These are phyloP conservation scores for Amanita subjunquillea DNA, from an alignment of 768 basidiomycete genomes.

Conservation along the genomic window DNA sequence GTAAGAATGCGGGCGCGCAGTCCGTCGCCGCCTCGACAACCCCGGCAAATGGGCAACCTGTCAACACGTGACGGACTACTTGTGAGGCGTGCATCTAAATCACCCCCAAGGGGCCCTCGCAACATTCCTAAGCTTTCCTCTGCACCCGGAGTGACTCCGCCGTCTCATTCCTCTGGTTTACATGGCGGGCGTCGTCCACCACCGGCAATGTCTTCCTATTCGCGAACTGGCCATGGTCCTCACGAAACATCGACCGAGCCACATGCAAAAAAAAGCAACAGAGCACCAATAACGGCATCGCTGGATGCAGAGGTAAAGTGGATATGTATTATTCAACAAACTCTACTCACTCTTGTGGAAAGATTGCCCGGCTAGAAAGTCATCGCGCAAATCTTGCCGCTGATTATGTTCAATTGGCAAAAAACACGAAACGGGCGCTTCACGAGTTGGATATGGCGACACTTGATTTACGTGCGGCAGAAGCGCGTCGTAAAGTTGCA, in stretches of 20 bases:
- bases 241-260: neutral
- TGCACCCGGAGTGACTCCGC: slow-evolving; percentile 11
- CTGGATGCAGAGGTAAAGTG: slow-evolving; percentile 14
- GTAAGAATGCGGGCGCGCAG: slow-evolving; percentile 12
- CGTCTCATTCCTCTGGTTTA: slow-evolving; percentile 8
- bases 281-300: slow-evolving; percentile 4
- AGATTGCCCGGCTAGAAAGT: slow-evolving; percentile 24
- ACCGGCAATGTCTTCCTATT: neutral
- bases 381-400: slow-evolving; percentile 28
- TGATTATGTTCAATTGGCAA: slow-evolving; percentile 28
- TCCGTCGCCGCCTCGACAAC: slow-evolving; percentile 16
- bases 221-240: neutral
- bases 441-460: slow-evolving; percentile 52
- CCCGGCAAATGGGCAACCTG: slow-evolving; percentile 10
- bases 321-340: neutral
- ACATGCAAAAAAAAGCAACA: slow-evolving; percentile 1
- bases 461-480: slow-evolving; percentile 50
- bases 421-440: slow-evolving; percentile 35
- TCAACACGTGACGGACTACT: slow-evolving; percentile 8
- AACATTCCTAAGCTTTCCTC: slow-evolving; percentile 13
- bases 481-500: slow-evolving; percentile 46
- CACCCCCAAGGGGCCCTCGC: slow-evolving; percentile 32
- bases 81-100: slow-evolving; percentile 17
- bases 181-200: slow-evolving; percentile 12
- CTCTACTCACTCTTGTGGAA: neutral